Evolutionary conservation across 2,329 filamentous ascomycete genomes (phyloP).

Genomic region (Stachybotrys chartarum): DNA sequence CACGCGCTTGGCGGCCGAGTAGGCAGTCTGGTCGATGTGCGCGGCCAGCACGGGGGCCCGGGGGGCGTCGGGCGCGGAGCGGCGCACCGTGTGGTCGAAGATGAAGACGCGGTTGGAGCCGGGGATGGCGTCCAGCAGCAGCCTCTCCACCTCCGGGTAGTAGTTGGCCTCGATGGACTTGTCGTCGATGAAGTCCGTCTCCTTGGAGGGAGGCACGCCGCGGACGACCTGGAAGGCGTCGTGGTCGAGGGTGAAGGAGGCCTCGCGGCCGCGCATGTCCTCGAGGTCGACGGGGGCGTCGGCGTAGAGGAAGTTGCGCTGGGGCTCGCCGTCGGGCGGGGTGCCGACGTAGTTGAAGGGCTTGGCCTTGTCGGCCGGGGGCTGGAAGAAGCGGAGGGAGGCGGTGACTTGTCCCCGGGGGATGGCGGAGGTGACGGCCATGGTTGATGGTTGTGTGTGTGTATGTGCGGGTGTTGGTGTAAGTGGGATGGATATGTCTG

Average conservation of each 20-base stretch:
- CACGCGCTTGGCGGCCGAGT: constrained; percentile 61
- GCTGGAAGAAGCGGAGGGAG: constrained; percentile 57
- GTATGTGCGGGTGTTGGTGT: background rate
- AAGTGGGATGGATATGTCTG: background rate
- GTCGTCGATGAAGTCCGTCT: constrained; percentile 57
- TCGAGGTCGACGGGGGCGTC: constrained; percentile 49
- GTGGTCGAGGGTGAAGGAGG: constrained; percentile 58
- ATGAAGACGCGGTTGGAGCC: constrained; percentile 61
- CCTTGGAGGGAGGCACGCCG: constrained; percentile 43
- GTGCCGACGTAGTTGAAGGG: constrained; percentile 64
- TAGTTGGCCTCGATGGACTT: constrained; percentile 63
- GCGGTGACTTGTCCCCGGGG: constrained; percentile 56
- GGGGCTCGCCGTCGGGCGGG: constrained; percentile 51
- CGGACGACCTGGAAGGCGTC: constrained; percentile 67
- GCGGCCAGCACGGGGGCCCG: constrained; percentile 64
- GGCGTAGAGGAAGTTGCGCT: constrained; percentile 55
- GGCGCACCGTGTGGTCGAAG: constrained; percentile 87
- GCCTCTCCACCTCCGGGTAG: constrained; percentile 74
- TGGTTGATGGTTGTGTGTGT: constrained; percentile 12
- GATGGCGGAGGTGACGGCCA: constrained; percentile 33
- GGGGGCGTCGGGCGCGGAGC: constrained; percentile 47
- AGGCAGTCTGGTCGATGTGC: constrained; percentile 77
- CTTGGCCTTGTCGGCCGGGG: constrained; percentile 49
- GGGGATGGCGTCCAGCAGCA: constrained; percentile 61
- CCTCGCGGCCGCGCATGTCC: constrained; percentile 68